Conservation (phyloP, 306 rosid genomes). For the Corylus heterophylla region DNA sequence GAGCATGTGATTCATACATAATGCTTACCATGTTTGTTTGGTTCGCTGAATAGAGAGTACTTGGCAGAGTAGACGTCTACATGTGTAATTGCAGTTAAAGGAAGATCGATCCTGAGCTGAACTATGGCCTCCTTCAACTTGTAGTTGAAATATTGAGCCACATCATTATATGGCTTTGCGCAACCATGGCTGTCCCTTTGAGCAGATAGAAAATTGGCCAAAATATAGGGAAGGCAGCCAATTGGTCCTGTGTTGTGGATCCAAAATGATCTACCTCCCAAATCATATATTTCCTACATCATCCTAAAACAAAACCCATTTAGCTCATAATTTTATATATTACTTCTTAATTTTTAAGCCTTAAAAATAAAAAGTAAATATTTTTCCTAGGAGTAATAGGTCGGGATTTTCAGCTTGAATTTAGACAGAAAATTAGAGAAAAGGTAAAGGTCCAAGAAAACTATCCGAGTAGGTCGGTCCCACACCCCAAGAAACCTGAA, state of each 20-base stretch:
- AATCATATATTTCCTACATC: slow-evolving; percentile 27
- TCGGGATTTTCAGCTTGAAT: too few relatives aligned
- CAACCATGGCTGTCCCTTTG: slow-evolving; percentile 50
- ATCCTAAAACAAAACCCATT: not conserved
- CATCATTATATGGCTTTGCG: slow-evolving; percentile 48
- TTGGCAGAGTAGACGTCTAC: slow-evolving; percentile 47
- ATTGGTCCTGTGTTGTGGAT: slow-evolving; percentile 42
- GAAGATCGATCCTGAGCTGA: slow-evolving; percentile 46
- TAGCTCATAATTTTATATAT: not conserved
- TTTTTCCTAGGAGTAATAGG: not conserved
- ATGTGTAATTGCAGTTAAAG: slow-evolving; percentile 51
- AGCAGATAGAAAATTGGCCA: slow-evolving; percentile 5
- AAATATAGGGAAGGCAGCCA: slow-evolving; percentile 33
- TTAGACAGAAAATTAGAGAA: too few relatives aligned
- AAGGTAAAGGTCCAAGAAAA: too few relatives aligned
- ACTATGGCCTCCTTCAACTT: slow-evolving; percentile 46
- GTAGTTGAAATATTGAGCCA: slow-evolving; percentile 50
- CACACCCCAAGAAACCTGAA: too few relatives aligned
- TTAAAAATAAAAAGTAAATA: not conserved
- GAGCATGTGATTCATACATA: too few relatives aligned
- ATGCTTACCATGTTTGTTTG: slow-evolving; percentile 44
- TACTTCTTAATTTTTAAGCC: not conserved
- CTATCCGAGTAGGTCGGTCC: too few relatives aligned
- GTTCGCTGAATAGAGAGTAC: slow-evolving; percentile 33
- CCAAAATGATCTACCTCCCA: slow-evolving; percentile 44